Base-by-base conservation (phyloP, 2,329 filamentous ascomycete species). In the Fusarium torreyae region DNA sequence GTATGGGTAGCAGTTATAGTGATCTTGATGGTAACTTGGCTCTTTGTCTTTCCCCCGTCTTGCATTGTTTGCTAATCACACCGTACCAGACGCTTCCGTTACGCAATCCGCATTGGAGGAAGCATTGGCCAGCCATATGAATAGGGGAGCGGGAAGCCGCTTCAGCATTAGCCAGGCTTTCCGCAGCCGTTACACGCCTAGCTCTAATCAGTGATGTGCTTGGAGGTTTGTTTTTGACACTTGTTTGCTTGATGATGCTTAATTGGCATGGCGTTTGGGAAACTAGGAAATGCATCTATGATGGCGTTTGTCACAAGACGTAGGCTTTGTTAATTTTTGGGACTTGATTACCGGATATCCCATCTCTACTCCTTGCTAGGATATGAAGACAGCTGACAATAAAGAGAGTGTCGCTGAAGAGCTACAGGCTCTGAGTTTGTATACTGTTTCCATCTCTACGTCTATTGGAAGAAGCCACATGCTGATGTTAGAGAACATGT, bases 1-100 rank as follows among this genome's bases (percentile, higher is more conserved):
- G 91, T 72, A 94, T 94, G 89, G 92, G 92, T 2, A 95, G 92
- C 77, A 94, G 92, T 73, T 96, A 94, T 74, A 95, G 92, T 79
- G 93, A 96, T 81, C 85, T 97, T 43, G 93, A 95, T 77, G 92
- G 92, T 88, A 82, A 60, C 40, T 59, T 71, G 61, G 43, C 24
- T 49, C 18, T 54, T n/a, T 61, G 45, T 42, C 15, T 50, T 34
- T 14, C 34, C 43, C 49, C 54, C 51, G 11, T 33, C 50, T 51
- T 9, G 20, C 10, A 4, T 28, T 38, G 33, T 34, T 64, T 55
- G 58, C 71, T 58, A 26, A 62, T 43, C 13, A 24, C 14, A 20
- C 10, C 24, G 31, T 22, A 14, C 14, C 31, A 92, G 92, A 94
- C 83, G 89, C 91, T 18, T 93, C 92, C 18, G 90, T 95, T 17